Percentiles rank a stretch among this genome's conserved stretches.
Evolutionary conservation across 805 yeast genomes (phyloP).

Genomic region (Wickerhamomyces mucosus): DNA sequence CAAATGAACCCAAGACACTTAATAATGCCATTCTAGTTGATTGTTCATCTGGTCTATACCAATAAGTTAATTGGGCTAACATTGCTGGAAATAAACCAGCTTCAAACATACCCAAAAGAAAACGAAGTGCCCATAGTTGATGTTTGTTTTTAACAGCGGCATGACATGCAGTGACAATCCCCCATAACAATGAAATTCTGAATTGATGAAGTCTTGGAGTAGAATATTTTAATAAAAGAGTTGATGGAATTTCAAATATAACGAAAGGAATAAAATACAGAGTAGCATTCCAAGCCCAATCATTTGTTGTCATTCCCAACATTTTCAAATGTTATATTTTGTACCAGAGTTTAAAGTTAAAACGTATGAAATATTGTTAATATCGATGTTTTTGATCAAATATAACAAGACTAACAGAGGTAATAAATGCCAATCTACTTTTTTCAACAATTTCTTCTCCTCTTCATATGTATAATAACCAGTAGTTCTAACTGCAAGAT

Average conservation of each 20-base stretch:
- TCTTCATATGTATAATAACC: constrained; percentile 6
- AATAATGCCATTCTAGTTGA: constrained; percentile 18
- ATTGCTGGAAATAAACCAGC: constrained; percentile 12
- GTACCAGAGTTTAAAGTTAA: constrained; percentile 6
- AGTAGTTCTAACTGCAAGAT: constrained; percentile 4
- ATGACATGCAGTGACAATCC: constrained; percentile 9
- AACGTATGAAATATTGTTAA: constrained; percentile 12
- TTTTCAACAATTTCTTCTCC: constrained; percentile 6
- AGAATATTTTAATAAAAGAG: constrained; percentile 9
- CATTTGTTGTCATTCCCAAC: constrained; percentile 6
- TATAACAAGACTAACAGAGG: constrained; percentile 11
- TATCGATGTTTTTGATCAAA: constrained; percentile 11
- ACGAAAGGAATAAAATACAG: constrained; percentile 12
- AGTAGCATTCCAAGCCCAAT: constrained; percentile 11
- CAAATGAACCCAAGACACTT: constrained; percentile 16
- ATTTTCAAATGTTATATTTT: constrained; percentile 5
- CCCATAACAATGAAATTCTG: constrained; percentile 10
- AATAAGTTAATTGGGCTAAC: constrained; percentile 16
- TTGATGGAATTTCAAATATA: constrained; percentile 13
- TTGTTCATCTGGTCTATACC: constrained; percentile 17
- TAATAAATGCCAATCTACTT: constrained; percentile 10
- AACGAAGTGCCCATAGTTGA: constrained; percentile 9
- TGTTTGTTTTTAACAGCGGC: constrained; percentile 10
- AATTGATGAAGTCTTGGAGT: constrained; percentile 10
- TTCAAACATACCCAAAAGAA: constrained; percentile 13